phyloP scores from a whole-genome alignment of 2,329 filamentous ascomycete genomes.

The Amesomyces nigricolor region DNA sequence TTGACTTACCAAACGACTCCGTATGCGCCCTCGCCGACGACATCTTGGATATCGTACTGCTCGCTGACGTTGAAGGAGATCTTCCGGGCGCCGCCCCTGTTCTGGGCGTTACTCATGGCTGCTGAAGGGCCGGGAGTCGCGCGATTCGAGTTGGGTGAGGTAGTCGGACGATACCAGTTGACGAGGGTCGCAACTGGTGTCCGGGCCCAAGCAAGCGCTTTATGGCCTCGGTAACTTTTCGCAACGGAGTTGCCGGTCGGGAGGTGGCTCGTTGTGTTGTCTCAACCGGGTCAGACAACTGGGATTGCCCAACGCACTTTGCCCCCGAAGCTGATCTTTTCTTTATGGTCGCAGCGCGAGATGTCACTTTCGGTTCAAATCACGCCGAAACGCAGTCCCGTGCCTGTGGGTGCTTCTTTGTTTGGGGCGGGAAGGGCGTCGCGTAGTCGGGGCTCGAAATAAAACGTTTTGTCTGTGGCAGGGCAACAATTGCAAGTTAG shows the following conservation, averaged over 20 bases:
- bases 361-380: slow-evolving; percentile 1
- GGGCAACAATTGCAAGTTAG: slow-evolving; percentile 18
- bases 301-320: not conserved
- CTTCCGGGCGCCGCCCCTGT: slow-evolving; percentile 68
- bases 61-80: slow-evolving; percentile 99
- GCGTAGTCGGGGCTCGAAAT: not conserved
- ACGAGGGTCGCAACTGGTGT: not conserved
- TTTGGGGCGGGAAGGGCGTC: not conserved
- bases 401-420: slow-evolving; percentile 14
- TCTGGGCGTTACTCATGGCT: slow-evolving; percentile 54
- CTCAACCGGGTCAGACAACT: not conserved
- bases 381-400: not conserved
- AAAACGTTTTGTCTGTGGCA: slow-evolving; percentile 8
- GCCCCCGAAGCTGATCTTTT: not conserved
- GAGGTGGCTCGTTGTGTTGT: not conserved
- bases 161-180: not conserved
- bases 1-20: slow-evolving; percentile 90
- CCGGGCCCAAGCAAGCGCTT: no score
- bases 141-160: not conserved
- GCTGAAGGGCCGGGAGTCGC: slow-evolving; percentile 3
- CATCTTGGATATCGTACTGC: slow-evolving; percentile 99
- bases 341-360: not conserved
- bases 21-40: slow-evolving; percentile 96
- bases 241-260: not conserved
- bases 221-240: not conserved